These are phyloP conservation scores for Melaleuca alternifolia DNA, from an alignment of 345 rosid genomes.

Conservation along the genomic window DNA sequence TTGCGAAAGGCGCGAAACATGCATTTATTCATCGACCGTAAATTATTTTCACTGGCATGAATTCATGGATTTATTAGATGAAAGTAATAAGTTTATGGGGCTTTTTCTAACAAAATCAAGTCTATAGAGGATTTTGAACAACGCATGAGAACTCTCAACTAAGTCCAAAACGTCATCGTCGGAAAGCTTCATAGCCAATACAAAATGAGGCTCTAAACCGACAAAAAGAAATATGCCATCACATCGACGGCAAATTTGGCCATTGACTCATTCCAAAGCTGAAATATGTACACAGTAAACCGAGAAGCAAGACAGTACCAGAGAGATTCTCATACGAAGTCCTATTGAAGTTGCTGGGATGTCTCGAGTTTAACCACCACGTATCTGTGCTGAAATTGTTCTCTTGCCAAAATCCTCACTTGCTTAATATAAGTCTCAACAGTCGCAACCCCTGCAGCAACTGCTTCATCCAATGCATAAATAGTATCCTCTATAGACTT, in stretches of 20 bases:
- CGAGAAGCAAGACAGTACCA: not conserved
- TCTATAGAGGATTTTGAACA: not conserved
- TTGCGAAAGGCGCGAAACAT: not conserved
- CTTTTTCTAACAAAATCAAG: not conserved
- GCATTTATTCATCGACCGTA: not conserved
- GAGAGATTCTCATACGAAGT: not conserved
- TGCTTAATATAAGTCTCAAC: conserved; percentile 41
- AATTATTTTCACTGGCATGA: not conserved
- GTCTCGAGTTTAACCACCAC: not conserved
- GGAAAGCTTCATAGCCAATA: not conserved
- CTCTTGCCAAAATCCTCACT: conserved; percentile 61
- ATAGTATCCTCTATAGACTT: conserved; percentile 51
- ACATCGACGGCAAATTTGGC: not conserved
- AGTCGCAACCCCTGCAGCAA: conserved; percentile 20
- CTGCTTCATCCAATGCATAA: conserved; percentile 38
- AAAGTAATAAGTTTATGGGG: not conserved
- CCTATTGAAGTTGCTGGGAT: not conserved
- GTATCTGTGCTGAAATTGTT: conserved; percentile 32
- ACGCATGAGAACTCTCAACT: not conserved
- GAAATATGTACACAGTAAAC: not conserved
- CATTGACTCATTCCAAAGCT: not conserved
- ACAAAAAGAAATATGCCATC: not conserved
- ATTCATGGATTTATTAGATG: not conserved
- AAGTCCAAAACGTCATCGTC: not conserved
- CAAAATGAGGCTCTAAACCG: not conserved